phyloP scores from a whole-genome alignment of 805 yeast genomes.

The Schwanniomyces pseudopolymorphus region DNA sequence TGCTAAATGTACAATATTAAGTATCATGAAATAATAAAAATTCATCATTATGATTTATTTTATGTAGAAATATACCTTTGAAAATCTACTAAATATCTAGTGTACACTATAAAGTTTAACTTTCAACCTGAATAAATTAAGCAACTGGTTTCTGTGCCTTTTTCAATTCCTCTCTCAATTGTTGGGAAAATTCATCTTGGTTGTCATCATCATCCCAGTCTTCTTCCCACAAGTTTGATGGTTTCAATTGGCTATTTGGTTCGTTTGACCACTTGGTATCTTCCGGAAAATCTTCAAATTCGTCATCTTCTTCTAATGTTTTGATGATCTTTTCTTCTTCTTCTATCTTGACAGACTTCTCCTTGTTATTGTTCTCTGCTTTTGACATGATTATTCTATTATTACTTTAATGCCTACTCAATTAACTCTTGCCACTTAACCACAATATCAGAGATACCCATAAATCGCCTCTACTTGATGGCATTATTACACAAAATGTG shows the following conservation, averaged over 20 bases:
- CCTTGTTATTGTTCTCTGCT: slow-evolving; percentile 2
- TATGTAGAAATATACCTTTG: background rate
- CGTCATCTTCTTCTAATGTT: slow-evolving; percentile 92
- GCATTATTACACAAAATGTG: background rate
- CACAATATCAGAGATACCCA: background rate
- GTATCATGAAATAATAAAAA: background rate
- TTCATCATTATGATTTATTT: background rate
- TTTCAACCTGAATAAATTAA: background rate
- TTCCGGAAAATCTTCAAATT: slow-evolving; percentile 94
- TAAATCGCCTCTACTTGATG: background rate
- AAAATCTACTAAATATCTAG: background rate
- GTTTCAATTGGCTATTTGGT: slow-evolving; percentile 52
- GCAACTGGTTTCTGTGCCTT: slow-evolving; percentile 18
- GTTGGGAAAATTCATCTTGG: slow-evolving; percentile 82
- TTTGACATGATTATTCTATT: slow-evolving; percentile 4
- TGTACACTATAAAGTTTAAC: background rate
- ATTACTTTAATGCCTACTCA: background rate
- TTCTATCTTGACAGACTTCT: slow-evolving; percentile 5
- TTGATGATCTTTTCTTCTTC: slow-evolving; percentile 50
- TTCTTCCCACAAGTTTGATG: slow-evolving; percentile 84
- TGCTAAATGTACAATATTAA: slow-evolving; percentile 2
- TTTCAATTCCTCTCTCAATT: slow-evolving; percentile 54
- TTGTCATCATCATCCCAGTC: slow-evolving; percentile 97
- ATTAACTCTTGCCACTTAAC: background rate
- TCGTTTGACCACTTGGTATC: slow-evolving; percentile 73